Evolutionary conservation across 257 asterid genomes (phyloP).

Genomic region (Eustoma russellianum): DNA sequence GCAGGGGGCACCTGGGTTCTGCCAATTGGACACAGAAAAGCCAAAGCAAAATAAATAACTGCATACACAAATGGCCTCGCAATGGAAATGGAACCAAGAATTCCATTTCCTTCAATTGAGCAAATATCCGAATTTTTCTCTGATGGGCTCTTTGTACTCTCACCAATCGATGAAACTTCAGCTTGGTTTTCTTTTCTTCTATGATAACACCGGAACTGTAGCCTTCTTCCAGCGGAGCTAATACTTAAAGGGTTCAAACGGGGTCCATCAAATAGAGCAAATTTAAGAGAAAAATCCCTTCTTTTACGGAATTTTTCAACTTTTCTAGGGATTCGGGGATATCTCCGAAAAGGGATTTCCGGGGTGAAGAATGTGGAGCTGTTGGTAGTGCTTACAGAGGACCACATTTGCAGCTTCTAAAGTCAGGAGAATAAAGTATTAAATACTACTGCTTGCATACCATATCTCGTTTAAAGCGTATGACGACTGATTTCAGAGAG

Average conservation of each 20-base stretch:
- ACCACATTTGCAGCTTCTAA: not conserved
- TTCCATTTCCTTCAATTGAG: constrained; percentile 19
- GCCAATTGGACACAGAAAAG: constrained; percentile 34
- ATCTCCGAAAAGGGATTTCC: constrained; percentile 7
- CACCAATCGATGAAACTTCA: constrained; percentile 1
- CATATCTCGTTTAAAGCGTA: no score
- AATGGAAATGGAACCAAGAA: constrained; percentile 24
- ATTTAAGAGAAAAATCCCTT: not conserved
- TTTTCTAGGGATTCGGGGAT: constrained; percentile 1
- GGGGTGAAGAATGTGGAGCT: constrained; percentile 7
- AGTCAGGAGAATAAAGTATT: no score
- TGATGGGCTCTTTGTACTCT: constrained; percentile 7
- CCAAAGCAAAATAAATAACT: constrained; percentile 23
- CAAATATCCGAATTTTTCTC: not conserved
- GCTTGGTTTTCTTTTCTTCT: not conserved
- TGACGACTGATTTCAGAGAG: no score
- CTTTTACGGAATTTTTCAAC: not conserved
- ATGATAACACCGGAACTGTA: not conserved
- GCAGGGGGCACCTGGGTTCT: constrained; percentile 50
- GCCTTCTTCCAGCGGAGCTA: not conserved
- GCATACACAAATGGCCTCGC: constrained; percentile 53
- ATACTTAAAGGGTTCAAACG: constrained; percentile 6
- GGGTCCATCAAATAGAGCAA: not conserved
- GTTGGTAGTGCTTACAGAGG: constrained; percentile 2
- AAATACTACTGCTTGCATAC: no score